Percentiles rank a stretch among this genome's conserved stretches.
phyloP scores from a whole-genome alignment of 1,139 yeast species.

The Hansenula sp. region DNA sequence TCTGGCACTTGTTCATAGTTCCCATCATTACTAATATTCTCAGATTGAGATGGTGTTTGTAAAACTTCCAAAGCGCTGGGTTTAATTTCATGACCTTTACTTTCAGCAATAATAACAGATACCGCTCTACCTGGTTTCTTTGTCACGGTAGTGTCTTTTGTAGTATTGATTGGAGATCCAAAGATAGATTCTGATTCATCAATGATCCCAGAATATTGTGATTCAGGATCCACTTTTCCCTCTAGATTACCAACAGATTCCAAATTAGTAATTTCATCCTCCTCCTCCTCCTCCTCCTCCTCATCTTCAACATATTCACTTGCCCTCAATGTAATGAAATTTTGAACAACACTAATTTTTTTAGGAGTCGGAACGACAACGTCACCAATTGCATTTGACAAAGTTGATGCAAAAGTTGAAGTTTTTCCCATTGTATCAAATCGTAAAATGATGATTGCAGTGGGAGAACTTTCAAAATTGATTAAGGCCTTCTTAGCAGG shows the following conservation, averaged over 20 bases:
- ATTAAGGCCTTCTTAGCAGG: slow-evolving; percentile 12
- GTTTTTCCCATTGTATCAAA: slow-evolving; percentile 23
- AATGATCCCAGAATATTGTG: slow-evolving; percentile 2
- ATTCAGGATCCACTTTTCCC: background rate
- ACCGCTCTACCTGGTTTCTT: slow-evolving; percentile 10
- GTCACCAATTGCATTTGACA: slow-evolving; percentile 15
- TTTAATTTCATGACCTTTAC: background rate
- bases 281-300: slow-evolving; percentile 6
- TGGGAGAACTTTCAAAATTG: background rate
- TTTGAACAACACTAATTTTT: slow-evolving; percentile 23
- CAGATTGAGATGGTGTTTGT: background rate
- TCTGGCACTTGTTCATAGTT: slow-evolving; percentile 8
- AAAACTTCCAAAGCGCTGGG: background rate
- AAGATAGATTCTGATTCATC: slow-evolving; percentile 13
- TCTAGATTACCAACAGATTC: slow-evolving; percentile 3
- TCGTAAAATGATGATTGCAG: background rate
- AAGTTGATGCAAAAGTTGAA: slow-evolving; percentile 6
- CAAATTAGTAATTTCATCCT: slow-evolving; percentile 1
- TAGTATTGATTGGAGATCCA: slow-evolving; percentile 13
- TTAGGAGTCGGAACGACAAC: slow-evolving; percentile 14
- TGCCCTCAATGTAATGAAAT: slow-evolving; percentile 25
- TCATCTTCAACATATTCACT: slow-evolving; percentile 16
- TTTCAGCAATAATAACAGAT: slow-evolving; percentile 15
- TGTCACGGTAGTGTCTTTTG: slow-evolving; percentile 18
- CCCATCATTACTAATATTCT: background rate